Evolutionary conservation across 345 rosid genomes (phyloP), one percentile per base, ranked within the genome.

Genomic region (Raphanus sativus): DNA sequence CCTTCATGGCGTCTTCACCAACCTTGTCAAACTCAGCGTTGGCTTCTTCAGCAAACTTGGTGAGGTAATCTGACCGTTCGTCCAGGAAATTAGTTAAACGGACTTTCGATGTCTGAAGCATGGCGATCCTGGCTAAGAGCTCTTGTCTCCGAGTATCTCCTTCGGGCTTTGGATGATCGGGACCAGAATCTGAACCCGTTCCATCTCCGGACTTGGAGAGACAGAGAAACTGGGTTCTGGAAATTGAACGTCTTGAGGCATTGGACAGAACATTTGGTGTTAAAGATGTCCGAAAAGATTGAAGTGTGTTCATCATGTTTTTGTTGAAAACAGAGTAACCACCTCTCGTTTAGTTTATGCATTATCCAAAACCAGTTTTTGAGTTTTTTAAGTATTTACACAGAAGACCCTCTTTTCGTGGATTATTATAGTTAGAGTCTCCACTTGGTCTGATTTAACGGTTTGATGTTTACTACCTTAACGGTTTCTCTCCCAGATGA

Each of bases 1-100:
- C 96, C 74, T 79, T 88, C 82, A 95, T 89, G 34, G 97, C 99
- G 66, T 89, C 99, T 83, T 92, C 98, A 65, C 96, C 98, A 75
- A 95, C 81, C 73, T 92, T 86, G 71, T 91, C 96, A 25, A 92
- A 86, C 87, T 91, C 92, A 0, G 88, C 89, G 60, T 75, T 83
- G 71, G 97, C 94, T 81, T 95, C 94, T 84, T 95, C 97, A 3
- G 90, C 96, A 67, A 89, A 91, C 62, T 91, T 85, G 75, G 93
- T 87, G 67, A 95, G 86, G 77, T 88, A 87, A 62, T 81, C 86
- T 26, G 99, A 84, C 48, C 84, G 77, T 74, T 92, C 92, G 42
- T 95, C 99, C 45, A 95, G 67, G 75, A 87, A 95, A 62, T 88
- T 94, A 0, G 96, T 87, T 73, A 91, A 89, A n/a, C 94, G 91